Evolutionary conservation across 306 rosid genomes (phyloP).

Genomic region (Quercus aquifolioides): DNA sequence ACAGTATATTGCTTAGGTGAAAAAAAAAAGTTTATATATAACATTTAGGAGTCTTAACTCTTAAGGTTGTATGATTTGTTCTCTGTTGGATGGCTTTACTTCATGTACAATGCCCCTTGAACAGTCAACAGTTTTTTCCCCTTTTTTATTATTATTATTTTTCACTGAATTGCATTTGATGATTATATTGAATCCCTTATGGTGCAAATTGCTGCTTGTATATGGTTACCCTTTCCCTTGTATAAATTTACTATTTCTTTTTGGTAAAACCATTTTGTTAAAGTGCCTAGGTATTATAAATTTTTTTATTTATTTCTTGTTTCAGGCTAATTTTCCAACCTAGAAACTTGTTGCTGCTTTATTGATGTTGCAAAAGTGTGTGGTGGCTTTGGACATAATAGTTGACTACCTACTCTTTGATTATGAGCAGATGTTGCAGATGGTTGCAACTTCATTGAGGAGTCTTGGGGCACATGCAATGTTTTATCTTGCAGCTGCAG

Average conservation of each 20-base stretch:
- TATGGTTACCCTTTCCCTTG: neutral
- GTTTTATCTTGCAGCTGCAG: slow-evolving; percentile 97
- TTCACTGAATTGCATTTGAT: neutral
- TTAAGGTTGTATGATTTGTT: neutral
- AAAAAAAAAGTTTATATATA: neutral
- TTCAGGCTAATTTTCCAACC: neutral
- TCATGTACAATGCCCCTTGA: neutral
- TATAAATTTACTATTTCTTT: neutral
- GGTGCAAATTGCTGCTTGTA: neutral
- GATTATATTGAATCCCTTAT: neutral
- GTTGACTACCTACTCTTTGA: neutral
- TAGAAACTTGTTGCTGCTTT: neutral
- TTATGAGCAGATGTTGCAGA: slow-evolving; percentile 62
- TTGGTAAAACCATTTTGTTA: neutral
- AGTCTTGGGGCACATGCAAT: slow-evolving; percentile 54
- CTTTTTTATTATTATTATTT: neutral
- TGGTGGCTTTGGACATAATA: slow-evolving; percentile 1
- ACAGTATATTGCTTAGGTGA: neutral
- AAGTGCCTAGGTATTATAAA: neutral
- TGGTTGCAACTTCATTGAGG: slow-evolving; percentile 49
- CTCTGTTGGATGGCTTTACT: neutral
- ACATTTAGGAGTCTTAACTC: neutral
- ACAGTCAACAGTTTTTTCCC: neutral
- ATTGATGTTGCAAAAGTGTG: neutral
- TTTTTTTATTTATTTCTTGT: neutral